Conservation (phyloP, 805 yeast species). For the Schwanniomyces vanrijiae region DNA sequence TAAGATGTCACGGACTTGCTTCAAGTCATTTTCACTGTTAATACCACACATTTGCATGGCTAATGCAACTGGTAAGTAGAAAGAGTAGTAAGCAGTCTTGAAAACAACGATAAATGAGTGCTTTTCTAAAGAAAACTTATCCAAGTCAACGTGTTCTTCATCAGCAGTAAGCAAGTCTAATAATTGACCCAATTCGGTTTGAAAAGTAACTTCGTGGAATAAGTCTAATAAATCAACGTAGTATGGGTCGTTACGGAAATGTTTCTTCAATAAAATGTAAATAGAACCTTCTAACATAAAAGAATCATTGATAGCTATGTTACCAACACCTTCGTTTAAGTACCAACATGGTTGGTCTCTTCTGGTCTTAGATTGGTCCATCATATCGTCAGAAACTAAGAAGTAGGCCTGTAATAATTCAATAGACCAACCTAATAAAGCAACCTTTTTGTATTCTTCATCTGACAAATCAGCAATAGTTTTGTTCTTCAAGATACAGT, state of each 20-base stretch:
- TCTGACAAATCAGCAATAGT: constrained; percentile 56
- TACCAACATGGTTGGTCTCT: constrained; percentile 99
- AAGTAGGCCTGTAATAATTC: constrained; percentile 95
- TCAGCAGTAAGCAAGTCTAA: constrained; percentile 96
- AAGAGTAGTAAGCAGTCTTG: constrained; percentile 97
- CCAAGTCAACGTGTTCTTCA: constrained; percentile 87
- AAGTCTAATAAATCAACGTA: constrained; percentile 89
- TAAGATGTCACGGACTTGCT: constrained; percentile 84
- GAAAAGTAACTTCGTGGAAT: constrained; percentile 96
- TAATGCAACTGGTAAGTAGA: constrained; percentile 94
- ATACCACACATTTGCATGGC: constrained; percentile 93
- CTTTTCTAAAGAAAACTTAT: constrained; percentile 81
- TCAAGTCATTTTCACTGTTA: constrained; percentile 66
- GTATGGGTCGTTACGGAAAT: constrained; percentile 78
- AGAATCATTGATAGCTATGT: constrained; percentile 95
- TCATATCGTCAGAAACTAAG: constrained; percentile 97
- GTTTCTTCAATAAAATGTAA: constrained; percentile 82
- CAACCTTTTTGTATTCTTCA: constrained; percentile 79
- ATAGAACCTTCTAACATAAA: constrained; percentile 96
- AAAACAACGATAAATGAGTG: constrained; percentile 94
- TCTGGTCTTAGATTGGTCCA: constrained; percentile 95
- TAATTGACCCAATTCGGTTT: constrained; percentile 96
- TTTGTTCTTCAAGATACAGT: constrained; percentile 67
- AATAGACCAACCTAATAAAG: constrained; percentile 92
- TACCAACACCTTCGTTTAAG: constrained; percentile 72